Conservation (phyloP, 208 protist species). For the Strigomonas galati region DNA sequence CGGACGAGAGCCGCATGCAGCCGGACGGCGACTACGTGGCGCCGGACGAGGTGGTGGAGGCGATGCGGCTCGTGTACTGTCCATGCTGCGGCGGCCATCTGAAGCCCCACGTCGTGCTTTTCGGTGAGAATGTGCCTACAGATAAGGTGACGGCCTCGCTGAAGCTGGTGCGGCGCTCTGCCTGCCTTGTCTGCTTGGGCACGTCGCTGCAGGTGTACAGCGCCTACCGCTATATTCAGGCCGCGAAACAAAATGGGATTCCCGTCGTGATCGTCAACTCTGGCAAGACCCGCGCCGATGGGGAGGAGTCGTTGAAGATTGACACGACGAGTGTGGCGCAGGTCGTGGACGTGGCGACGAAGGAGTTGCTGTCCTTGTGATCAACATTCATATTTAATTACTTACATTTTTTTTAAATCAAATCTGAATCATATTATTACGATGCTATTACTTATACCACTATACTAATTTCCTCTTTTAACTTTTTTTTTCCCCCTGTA, state of each 20-base stretch:
- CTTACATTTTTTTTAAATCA: not conserved
- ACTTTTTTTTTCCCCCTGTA: too few relatives aligned
- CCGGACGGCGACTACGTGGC: constrained; percentile 72
- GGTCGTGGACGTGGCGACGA: constrained; percentile 28
- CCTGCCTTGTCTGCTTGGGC: constrained; percentile 62
- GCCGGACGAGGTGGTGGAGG: constrained; percentile 28
- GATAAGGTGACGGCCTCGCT: constrained; percentile 27
- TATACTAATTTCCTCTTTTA: not conserved
- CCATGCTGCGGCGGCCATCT: constrained; percentile 49
- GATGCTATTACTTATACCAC: not conserved
- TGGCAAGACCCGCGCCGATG: constrained; percentile 61
- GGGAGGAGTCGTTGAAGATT: constrained; percentile 49
- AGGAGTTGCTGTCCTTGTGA: constrained; percentile 24
- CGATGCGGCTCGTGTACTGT: constrained; percentile 58
- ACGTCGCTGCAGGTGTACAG: constrained; percentile 80
- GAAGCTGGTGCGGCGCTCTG: constrained; percentile 23
- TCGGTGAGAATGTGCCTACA: constrained; percentile 66
- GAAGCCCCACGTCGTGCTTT: constrained; percentile 85
- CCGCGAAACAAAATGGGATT: constrained; percentile 41
- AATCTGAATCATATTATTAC: not conserved
- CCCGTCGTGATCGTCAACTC: constrained; percentile 69
- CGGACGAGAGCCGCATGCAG: constrained; percentile 24
- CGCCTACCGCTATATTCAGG: constrained; percentile 61
- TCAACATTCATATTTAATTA: too few relatives aligned
- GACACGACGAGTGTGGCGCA: constrained; percentile 39